A percentile compares a stretch with the other conserved stretches of the same genome.
Conservation (phyloP, 2,329 filamentous ascomycete genomes). For the Fusarium continuum region DNA sequence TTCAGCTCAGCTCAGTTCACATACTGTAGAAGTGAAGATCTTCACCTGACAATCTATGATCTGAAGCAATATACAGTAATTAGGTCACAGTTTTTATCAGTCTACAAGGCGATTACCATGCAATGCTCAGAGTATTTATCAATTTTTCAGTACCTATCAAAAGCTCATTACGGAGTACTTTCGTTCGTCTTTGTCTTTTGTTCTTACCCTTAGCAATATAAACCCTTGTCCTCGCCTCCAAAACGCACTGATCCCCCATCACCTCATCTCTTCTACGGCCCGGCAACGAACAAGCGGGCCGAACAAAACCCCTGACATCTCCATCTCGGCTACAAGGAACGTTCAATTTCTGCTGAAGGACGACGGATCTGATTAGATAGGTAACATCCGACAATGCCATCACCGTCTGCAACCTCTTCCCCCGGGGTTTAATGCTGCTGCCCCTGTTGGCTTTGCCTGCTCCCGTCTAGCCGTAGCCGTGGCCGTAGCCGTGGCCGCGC, state of each 20-base stretch:
- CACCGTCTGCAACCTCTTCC: neutral
- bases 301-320: slow-evolving; percentile 22
- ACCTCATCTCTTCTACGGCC: slow-evolving; percentile 8
- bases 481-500: neutral
- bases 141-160: too few relatives aligned
- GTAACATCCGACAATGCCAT: slow-evolving; percentile 25
- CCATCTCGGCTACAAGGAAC: slow-evolving; percentile 18
- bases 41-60: neutral
- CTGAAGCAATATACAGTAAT: neutral
- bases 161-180: too few relatives aligned
- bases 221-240: slow-evolving; percentile 7
- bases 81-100: too few relatives aligned
- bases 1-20: too few relatives aligned
- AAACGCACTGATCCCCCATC: slow-evolving; percentile 25
- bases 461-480: neutral
- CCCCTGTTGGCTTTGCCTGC: neutral
- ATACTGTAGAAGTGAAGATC: neutral
- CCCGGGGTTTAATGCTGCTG: neutral
- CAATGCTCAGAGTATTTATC: too few relatives aligned
- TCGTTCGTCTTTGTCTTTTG: too few relatives aligned
- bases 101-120: too few relatives aligned
- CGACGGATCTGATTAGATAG: slow-evolving; percentile 45
- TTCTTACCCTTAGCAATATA: neutral
- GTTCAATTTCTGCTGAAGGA: slow-evolving; percentile 10
- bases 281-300: slow-evolving; percentile 13